Percentiles rank a stretch among this genome's conserved stretches.
These are phyloP conservation scores for Xylaria curta DNA, from an alignment of 495 filamentous ascomycete genomes.

Conservation along the genomic window DNA sequence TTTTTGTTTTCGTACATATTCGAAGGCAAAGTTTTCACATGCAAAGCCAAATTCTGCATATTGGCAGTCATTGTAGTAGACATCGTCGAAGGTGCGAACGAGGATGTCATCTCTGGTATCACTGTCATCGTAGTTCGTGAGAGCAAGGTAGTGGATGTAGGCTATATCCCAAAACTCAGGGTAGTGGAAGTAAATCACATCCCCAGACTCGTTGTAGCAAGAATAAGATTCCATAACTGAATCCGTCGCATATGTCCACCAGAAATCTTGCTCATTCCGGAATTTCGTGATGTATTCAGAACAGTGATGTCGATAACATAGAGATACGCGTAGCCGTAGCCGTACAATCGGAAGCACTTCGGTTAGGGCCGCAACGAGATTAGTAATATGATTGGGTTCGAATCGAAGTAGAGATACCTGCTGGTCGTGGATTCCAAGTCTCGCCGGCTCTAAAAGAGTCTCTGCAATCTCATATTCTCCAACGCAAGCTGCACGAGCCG, in stretches of 20 bases:
- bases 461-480: background rate
- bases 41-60: no score
- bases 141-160: no score
- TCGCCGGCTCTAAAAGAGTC: background rate
- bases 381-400: background rate
- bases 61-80: no score
- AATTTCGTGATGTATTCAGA: background rate
- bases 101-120: no score
- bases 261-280: background rate
- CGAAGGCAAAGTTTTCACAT: background rate
- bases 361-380: background rate
- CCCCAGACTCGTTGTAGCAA: no score
- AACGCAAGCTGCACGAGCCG: background rate
- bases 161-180: no score
- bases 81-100: no score
- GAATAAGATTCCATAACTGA: no score
- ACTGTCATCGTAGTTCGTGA: no score
- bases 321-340: background rate
- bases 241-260: background rate
- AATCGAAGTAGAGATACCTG: background rate
- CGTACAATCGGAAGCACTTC: constrained; percentile 5
- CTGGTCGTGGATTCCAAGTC: background rate
- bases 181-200: no score
- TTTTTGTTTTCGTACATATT: background rate
- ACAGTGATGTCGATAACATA: background rate